Evolutionary conservation across 768 basidiomycete species (phyloP), one percentile per base, ranked within the genome.

Genomic region (Dacryopinax spathularia): DNA sequence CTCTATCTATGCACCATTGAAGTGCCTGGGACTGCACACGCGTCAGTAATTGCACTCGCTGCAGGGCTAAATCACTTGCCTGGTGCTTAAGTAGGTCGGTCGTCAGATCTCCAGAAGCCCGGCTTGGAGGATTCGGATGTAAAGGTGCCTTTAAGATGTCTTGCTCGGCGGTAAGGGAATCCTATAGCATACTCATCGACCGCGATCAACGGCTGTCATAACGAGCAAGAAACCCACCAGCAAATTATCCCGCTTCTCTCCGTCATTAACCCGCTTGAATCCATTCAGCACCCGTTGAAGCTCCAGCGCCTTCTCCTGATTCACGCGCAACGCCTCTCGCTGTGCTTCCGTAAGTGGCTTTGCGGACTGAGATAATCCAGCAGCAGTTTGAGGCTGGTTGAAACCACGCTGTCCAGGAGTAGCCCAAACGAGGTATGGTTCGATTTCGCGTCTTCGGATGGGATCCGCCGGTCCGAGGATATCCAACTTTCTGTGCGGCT

Each of bases 51-150:
- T 35, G 15, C 48, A 29, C 66, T 22, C 29, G 16, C 18, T 33
- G 1, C 18, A 64, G 12, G 15, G 18, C 1, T 62, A 20, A 18
- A 15, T 60, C 72, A 43, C 67, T 31, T 37, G 87, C 90, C 79
- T 95, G 92, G 69, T 94, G 93, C 65, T 82, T 87, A 29, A 95
- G 71, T 48, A 95, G 75, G 70, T 94, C 80, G 18, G 89, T 85
- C 20, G 77, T 77, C 61, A 95, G 71, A 25, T 87, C 77, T 1
- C 87, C 89, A 48, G 74, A 86, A 27, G 76, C 78, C 25, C 81
- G 77, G 1, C 90, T 81, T 0, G 92, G 90, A 0, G 91, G 89
- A 66, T 77, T 78, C 12, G 84, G 81, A 69, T 91, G 84, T 5
- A 80, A 69, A 0, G 91, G 89, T 27, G 94, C 75, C 43, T 81